Evolutionary conservation across 2,329 filamentous ascomycete genomes (phyloP).

Genomic region (Diaporthe citri): DNA sequence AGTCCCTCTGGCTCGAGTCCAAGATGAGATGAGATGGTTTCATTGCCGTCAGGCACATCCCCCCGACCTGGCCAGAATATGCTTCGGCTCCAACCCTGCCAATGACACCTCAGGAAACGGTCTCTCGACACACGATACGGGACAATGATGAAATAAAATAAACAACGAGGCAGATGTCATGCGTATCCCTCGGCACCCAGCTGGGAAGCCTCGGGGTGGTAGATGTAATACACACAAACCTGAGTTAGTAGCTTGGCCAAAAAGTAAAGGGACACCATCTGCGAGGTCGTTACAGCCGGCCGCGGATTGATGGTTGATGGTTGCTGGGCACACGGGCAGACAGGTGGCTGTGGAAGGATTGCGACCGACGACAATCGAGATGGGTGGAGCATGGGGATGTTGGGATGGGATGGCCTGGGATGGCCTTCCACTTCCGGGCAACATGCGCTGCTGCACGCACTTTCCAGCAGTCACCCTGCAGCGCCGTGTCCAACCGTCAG

Average conservation of each 20-base stretch:
- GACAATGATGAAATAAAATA: neutral
- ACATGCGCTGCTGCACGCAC: conserved; percentile 26
- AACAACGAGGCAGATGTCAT: neutral
- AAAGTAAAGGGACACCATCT: neutral
- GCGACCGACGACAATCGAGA: conserved; percentile 14
- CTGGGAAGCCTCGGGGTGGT: neutral
- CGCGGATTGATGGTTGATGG: neutral
- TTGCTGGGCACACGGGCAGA: conserved; percentile 10
- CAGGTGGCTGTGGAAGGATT: conserved; percentile 27
- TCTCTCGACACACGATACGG: neutral
- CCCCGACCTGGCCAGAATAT: conserved; percentile 22
- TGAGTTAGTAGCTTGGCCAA: neutral
- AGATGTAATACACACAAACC: neutral
- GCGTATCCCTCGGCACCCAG: neutral
- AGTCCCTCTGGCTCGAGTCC: conserved; percentile 8
- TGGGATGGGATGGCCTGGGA: neutral
- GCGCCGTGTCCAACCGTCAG: conserved; percentile 31
- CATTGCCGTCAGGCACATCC: conserved; percentile 28
- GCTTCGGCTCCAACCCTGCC: conserved; percentile 10
- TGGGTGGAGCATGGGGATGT: neutral
- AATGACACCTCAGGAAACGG: conserved; percentile 19
- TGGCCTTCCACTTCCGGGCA: conserved; percentile 26
- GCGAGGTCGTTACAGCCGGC: neutral
- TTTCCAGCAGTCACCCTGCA: conserved; percentile 35
- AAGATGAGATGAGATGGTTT: conserved; percentile 29